Percentiles rank a stretch among this genome's conserved stretches.
Evolutionary conservation across 2,329 filamentous ascomycete species (phyloP).

Genomic region (Cladosporium cucumerinum): DNA sequence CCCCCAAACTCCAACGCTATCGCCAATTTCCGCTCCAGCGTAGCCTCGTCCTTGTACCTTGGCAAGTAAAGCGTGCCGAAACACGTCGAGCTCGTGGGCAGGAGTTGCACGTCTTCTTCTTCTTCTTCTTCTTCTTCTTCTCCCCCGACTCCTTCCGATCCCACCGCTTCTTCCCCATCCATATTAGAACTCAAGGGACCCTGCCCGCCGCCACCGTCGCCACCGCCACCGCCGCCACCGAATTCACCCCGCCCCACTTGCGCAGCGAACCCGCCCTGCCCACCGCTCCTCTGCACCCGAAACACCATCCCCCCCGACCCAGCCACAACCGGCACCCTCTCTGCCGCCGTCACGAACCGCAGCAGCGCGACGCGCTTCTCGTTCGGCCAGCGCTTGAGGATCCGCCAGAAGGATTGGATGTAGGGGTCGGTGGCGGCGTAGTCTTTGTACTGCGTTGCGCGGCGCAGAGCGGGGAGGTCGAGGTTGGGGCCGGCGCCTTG

Average conservation of each 20-base stretch:
- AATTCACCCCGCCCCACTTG: neutral
- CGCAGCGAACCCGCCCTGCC: neutral
- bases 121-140: neutral
- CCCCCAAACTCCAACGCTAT: slow-evolving; percentile 81
- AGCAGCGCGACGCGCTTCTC: slow-evolving; percentile 72
- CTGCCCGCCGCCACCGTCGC: neutral
- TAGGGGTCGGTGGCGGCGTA: slow-evolving; percentile 68
- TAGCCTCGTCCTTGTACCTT: slow-evolving; percentile 69
- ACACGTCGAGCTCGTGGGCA: slow-evolving; percentile 80
- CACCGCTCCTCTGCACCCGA: neutral
- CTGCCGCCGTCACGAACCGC: slow-evolving; percentile 92
- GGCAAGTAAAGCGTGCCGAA: slow-evolving; percentile 86
- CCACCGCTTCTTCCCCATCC: too few species aligned
- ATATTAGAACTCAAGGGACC: too few species aligned
- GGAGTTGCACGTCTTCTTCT: neutral
- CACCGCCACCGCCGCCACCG: too few species aligned
- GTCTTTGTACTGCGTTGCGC: slow-evolving; percentile 73
- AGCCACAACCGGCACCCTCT: slow-evolving; percentile 78
- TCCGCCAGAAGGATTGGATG: slow-evolving; percentile 78
- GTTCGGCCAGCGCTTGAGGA: slow-evolving; percentile 66
- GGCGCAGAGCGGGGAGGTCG: slow-evolving; percentile 69
- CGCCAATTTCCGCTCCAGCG: slow-evolving; percentile 70
- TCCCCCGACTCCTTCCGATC: too few species aligned
- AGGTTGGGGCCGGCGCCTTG: slow-evolving; percentile 76
- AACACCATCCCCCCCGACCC: slow-evolving; percentile 48